Base-by-base conservation (phyloP, 148 eudicot species). In the Pharnaceum exiguum region DNA sequence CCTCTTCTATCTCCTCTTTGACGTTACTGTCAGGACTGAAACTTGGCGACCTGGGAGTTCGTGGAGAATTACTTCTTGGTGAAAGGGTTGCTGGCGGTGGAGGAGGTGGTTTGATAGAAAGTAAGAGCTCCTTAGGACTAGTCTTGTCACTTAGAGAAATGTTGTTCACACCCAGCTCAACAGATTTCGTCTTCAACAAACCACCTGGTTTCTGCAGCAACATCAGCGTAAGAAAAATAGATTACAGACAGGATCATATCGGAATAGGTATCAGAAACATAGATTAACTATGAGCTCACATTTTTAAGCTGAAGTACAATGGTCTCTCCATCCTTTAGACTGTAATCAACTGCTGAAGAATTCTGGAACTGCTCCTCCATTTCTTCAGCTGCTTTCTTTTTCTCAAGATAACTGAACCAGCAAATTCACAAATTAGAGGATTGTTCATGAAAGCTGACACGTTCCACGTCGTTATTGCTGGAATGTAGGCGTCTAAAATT, bases 341-440 rank as follows among this genome's bases (percentile, higher is more conserved):
- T 93, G 76, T 93, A 93, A 71, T 93, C 95, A 54, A 82, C 78
- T 31, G 96, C 55, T n/a, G 96, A 81, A 48, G 82, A 71, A 18
- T 79, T 77, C 74, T 88, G 90, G 77, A 70, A 83, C 44, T 88
- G 90, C 57, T 93, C 85, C 74, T 93, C 99, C 99, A 93, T 93
- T 79, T 93, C 99, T 78, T 88, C 96, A 19, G 99, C 99, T 46
- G 95, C 81, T 78, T 85, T 83, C 82, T 93, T 93, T 78, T 93
- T 93, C 62, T 93, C 68, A 8, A 93, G 82, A 63, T 93, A 93
- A 82, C 98, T 93, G 16, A 7, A 36, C 47, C 44, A 43, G 52
- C 27, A 17, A 27, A 16, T 27, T 16, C 22, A 55, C 3, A 38
- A n/a, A 18, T 62, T 17, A 49, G 23, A 17, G 24, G 37, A 24